Evolutionary conservation across 148 eudicot genomes (phyloP).

Genomic region (Chenopodium album): DNA sequence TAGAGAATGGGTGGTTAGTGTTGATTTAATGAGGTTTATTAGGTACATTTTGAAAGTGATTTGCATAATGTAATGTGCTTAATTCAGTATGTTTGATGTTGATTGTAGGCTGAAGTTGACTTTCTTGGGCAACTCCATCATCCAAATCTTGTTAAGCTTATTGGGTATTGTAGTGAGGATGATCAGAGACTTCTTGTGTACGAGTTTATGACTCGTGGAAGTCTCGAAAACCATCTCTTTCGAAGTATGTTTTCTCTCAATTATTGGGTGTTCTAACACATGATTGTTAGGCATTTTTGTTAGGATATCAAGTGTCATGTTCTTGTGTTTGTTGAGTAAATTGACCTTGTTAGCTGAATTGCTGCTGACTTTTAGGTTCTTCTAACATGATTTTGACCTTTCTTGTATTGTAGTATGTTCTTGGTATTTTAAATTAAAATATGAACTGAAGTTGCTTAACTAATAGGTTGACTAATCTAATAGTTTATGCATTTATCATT

Average conservation of each 20-base stretch:
- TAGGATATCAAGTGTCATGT: slow-evolving; percentile 1
- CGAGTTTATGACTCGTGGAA: slow-evolving; percentile 98
- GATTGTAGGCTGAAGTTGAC: slow-evolving; percentile 87
- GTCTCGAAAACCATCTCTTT: slow-evolving; percentile 97
- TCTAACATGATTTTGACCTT: neutral
- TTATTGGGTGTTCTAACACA: slow-evolving; percentile 4
- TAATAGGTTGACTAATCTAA: slow-evolving; percentile 17
- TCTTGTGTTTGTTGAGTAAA: slow-evolving; percentile 3
- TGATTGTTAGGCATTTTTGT: slow-evolving; percentile 3
- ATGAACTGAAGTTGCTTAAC: neutral
- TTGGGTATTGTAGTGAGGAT: slow-evolving; percentile 91
- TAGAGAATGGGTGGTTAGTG: slow-evolving; percentile 99
- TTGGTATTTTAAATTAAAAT: neutral
- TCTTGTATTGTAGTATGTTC: neutral
- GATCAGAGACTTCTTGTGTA: slow-evolving; percentile 96
- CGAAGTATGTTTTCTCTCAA: slow-evolving; percentile 56
- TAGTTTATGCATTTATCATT: neutral
- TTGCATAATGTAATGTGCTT: neutral
- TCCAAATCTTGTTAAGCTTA: slow-evolving; percentile 92
- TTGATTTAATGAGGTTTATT: slow-evolving; percentile 1
- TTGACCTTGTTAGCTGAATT: slow-evolving; percentile 11
- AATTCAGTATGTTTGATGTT: slow-evolving; percentile 1
- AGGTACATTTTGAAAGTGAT: slow-evolving; percentile 15
- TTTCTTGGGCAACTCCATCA: slow-evolving; percentile 97
- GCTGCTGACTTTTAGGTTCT: slow-evolving; percentile 4